phyloP scores from a whole-genome alignment of 176 grass and related monocot genomes.

The Elymus sibiricus region DNA sequence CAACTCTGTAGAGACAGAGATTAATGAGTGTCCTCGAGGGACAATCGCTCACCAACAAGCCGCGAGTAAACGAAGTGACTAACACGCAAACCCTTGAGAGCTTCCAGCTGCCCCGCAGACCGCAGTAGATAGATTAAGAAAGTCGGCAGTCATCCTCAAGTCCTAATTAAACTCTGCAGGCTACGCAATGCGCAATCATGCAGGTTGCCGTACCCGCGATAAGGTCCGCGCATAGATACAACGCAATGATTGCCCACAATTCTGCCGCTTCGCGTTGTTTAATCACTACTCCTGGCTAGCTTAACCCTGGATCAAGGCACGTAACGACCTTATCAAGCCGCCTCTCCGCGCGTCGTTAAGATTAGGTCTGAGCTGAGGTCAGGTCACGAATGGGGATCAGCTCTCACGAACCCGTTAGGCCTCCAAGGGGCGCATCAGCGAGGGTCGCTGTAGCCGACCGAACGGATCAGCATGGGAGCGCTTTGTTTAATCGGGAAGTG shows the following conservation, averaged over 20 bases:
- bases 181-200: slow-evolving; percentile 35
- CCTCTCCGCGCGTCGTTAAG: not conserved
- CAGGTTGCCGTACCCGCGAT: slow-evolving; percentile 4
- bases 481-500: slow-evolving; percentile 11
- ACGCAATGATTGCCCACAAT: slow-evolving; percentile 30
- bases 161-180: not conserved
- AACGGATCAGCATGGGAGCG: not conserved
- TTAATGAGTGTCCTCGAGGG: not conserved
- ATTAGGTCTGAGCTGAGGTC: slow-evolving; percentile 15
- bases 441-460: not conserved
- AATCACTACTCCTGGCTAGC: not conserved
- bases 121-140: not conserved
- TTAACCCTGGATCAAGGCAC: not conserved
- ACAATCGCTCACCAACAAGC: not conserved
- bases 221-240: slow-evolving; percentile 17
- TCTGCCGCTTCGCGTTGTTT: slow-evolving; percentile 19
- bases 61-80: not conserved
- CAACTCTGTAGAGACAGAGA: not conserved
- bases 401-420: not conserved
- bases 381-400: not conserved
- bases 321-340: slow-evolving; percentile 16
- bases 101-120: not conserved
- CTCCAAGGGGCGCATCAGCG: not conserved
- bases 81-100: not conserved
- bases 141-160: not conserved